Base-by-base conservation (phyloP, 1,284 basidiomycete species). In the Rhodotorula sp. region DNA sequence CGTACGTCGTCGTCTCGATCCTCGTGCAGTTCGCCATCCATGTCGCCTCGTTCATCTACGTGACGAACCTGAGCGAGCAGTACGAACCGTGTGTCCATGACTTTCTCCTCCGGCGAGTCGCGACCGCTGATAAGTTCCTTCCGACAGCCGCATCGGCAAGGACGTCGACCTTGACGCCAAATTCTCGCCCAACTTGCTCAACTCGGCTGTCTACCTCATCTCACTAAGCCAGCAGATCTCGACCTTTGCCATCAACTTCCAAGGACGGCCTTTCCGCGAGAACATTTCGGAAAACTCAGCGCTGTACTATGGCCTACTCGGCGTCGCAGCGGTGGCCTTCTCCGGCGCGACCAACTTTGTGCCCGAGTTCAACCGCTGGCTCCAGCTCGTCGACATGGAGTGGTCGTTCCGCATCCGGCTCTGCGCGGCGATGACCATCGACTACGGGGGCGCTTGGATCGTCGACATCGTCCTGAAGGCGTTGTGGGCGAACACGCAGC, bases 371-470 rank as follows among this genome's bases (percentile, higher is more conserved):
- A 99, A 96, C 81, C 84, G 90, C 48, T 99, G 95, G 95, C 84
- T 99, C 54, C 95, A 99, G 81, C 89, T 99, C 51, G 93, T 97
- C 34, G 91, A 91, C 80, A 95, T 99, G 93, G 82, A 87, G 77
- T 82, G 52, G 28, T 70, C 92, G 90, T 97, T 96, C 86, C 90
- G 89, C 79, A 71, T 89, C 76, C 85, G 85, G 69, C 81, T 97
- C 68, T 91, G 91, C 1, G 72, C 82, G 18, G 84, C 87, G 55
- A 99, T 99, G 94, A 78, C 90, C 37, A 78, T 88, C 67, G 95
- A 99, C 82, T 96, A 97, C 77, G 86, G 81, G 9, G 92, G 92
- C 0, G 97, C 93, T 78, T 97, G 86, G 85, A 74, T 88, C 61
- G 85, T 97, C 59, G 94, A 99, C 80, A 84, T 85, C 59, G 80